Base-by-base conservation (phyloP, 2,329 filamentous ascomycete species). In the Eutypa lata region DNA sequence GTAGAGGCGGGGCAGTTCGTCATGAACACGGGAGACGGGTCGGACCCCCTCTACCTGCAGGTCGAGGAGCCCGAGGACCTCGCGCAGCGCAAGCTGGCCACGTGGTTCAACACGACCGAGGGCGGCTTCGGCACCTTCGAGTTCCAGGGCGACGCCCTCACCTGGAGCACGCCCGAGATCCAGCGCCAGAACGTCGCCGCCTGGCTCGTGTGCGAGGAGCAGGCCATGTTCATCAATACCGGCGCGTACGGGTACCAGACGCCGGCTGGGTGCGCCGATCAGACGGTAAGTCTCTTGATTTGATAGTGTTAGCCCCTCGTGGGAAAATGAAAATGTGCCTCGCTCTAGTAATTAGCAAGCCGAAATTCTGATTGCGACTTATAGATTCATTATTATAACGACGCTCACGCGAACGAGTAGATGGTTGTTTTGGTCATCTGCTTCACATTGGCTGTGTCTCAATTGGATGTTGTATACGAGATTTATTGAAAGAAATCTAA, bases 231-330 rank as follows among this genome's bases (percentile, higher is more conserved):
- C 61, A 75, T 84, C 61, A 85, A 85, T 60, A 73, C 83, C 51
- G 82, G 83, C 0, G 79, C 78, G 14, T 85, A 84, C 61, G 68
- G 69, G 24, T 85, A 84, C 61, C 69, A 79, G 66, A 85, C 81
- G 11, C 82, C 82, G 0, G 65, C 68, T 3, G 81, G 81, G 3
- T 85, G 82, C 68, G 72, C 73, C 28, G 82, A 86, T 69, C 76
- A 84, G 68, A 85, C 81, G 47, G 77, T 80, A 57, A 68, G 76
- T 70, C 24, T 26, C 19, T 50, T 18, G 19, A n/a, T 16, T 7
- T 44, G 31, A 8, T 35, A 35, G 8, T 35, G 31, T 35, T n/a
- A n/a, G n/a, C n/a, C n/a, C n/a, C n/a, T n/a, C n/a, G n/a, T n/a
- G n/a, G n/a, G n/a, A n/a, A n/a, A n/a, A n/a, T n/a, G n/a, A n/a